Base-by-base conservation (phyloP, 1,284 basidiomycete genomes). In the Kwoniella shivajii region DNA sequence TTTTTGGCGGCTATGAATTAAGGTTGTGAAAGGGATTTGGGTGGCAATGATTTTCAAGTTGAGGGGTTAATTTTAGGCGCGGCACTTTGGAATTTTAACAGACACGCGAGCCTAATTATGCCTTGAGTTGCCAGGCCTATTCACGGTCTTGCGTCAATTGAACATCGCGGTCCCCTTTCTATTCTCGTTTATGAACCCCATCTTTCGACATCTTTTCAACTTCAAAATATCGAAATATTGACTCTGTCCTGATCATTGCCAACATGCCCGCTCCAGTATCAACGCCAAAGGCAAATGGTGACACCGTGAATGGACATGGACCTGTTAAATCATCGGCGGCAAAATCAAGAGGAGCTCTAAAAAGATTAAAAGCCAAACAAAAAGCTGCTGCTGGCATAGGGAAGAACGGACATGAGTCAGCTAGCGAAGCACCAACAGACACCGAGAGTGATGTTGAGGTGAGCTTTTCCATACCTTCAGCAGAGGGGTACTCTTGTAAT, bases 361-460 rank as follows among this genome's bases (percentile, higher is more conserved):
- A 74, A 54, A 64, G 75, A 48, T 61, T 73, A 29, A 78, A 77
- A 68, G 72, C 72, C 11, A 78, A 73, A 57, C 63, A 68, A 53
- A 68, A 76, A 61, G 72, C 67, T 6, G 58, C 54, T 30, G 61
- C 56, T n/a, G 57, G 59, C 27, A 59, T 50, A 26, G 62, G 58
- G 31, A 60, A 56, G 38, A 62, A 55, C 27, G 57, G 49, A 13
- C 50, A 65, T 14, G 72, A 67, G 26, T 49, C 68, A 2, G 68
- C 68, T 16, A 72, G 65, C 38, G 71, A 73, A 49, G 55, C 59
- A 5, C 63, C 61, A 18, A 68, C 68, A 5, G 72, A 69, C 33
- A 66, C 57, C 3, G 74, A 73, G 57, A 65, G 58, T 41, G 69
- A 68, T 44, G 61, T 53, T 22, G 73, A 76, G 69, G 76, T 75